phyloP scores from a whole-genome alignment of 2,329 filamentous ascomycete genomes.

The Fusarium papillatum region DNA sequence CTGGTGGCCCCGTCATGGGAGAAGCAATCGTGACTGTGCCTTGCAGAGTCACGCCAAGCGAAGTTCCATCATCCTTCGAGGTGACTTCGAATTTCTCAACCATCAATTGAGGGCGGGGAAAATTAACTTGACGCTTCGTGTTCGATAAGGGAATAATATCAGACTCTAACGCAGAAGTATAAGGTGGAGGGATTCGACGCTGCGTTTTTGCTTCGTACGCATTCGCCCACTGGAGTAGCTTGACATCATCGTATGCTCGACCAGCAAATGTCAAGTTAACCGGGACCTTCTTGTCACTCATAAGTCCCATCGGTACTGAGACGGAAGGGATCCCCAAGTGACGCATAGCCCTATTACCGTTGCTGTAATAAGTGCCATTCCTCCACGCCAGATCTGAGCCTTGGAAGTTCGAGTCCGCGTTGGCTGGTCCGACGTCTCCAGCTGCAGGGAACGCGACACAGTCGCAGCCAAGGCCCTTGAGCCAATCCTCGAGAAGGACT shows the following conservation, averaged over 20 bases:
- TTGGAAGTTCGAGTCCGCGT: conserved; percentile 55
- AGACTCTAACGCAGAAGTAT: conserved; percentile 16
- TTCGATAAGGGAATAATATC: neutral
- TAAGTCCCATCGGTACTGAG: conserved; percentile 65
- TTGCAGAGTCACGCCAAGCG: neutral
- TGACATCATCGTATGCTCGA: conserved; percentile 59
- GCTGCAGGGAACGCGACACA: conserved; percentile 62
- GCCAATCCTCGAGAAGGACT: conserved; percentile 63
- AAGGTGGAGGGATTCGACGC: conserved; percentile 11
- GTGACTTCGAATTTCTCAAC: neutral
- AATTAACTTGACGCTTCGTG: neutral
- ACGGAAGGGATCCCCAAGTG: conserved; percentile 69
- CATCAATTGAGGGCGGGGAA: neutral
- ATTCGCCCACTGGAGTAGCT: conserved; percentile 41
- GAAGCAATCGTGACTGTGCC: neutral
- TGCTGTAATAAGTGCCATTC: conserved; percentile 66
- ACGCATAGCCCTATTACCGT: conserved; percentile 65
- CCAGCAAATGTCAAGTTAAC: conserved; percentile 66
- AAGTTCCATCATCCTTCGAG: neutral
- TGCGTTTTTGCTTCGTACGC: conserved; percentile 31
- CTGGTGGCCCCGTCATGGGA: neutral
- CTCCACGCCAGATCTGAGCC: conserved; percentile 30
- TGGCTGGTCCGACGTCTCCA: conserved; percentile 63
- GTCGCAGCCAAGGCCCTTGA: conserved; percentile 56
- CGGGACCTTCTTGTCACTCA: conserved; percentile 62